Base-by-base conservation (phyloP, 257 asterid species). In the Solanum corneliomulleri region DNA sequence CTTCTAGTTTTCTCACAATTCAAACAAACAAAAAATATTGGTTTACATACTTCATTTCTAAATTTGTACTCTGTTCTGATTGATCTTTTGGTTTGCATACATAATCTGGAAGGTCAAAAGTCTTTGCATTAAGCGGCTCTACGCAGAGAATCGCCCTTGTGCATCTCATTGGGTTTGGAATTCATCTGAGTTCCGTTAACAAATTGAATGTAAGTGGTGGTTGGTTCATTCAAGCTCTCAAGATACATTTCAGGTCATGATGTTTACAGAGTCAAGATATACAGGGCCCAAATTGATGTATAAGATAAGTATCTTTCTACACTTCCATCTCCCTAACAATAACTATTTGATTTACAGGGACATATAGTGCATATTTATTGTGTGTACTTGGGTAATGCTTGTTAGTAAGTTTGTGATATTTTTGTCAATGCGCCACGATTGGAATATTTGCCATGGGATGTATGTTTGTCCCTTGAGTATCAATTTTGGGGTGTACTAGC, bases 241-340 rank as follows among this genome's bases (percentile, higher is more conserved):
- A 98, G 98, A 68, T 94, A 92, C 90, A 88, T 95, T 72, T 95
- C 99, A 82, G 95, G 91, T 90, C 98, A 95, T 70, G 94, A 92
- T 68, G 83, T 88, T 71, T 88, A 89, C 83, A 90, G 93, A 87
- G 90, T 85, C 87, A 20, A 23, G 66, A 12, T 58, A 58, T 58
- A 58, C 12, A 56, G n/a, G 5, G 8, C 66, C 66, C 25, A 56
- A 56, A 20, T 56, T 56, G 66, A 58, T 20, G 52, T 11, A 33
- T 71, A 71, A 42, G 42, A 75, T 41, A 75, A 41, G 35, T 41
- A 23, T 6, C 11, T 41, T 74, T 76, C 33, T 75, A 75, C 66
- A 69, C 77, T 60, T 35, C 21, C 21, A 58, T 87, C 29, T 72
- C 86, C 58, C 92, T 93, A 71, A 18, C 62, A 56, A 56, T 23